Percentiles rank a stretch among this genome's conserved stretches.
phyloP scores from a whole-genome alignment of 345 rosid genomes.

The Sisymbrium altissimum region DNA sequence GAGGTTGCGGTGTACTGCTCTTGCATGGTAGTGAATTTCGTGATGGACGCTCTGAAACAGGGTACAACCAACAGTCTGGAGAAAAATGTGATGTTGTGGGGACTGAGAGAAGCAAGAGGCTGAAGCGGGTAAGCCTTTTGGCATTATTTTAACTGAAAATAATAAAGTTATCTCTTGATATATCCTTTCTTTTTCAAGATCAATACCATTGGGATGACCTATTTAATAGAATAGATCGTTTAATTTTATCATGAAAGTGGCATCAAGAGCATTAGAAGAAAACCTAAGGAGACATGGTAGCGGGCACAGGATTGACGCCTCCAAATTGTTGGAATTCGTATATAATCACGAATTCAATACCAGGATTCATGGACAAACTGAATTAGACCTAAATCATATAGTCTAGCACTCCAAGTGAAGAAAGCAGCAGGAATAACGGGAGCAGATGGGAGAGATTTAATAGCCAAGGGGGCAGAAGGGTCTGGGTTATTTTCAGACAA shows the following conservation, averaged over 20 bases:
- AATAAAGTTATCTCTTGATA: too few species aligned
- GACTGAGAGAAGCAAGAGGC: not conserved
- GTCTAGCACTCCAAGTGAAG: conserved; percentile 14
- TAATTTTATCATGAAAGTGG: not conserved
- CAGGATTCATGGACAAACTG: too few species aligned
- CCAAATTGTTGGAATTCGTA: too few species aligned
- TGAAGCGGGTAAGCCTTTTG: not conserved
- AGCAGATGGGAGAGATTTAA: conserved; percentile 48
- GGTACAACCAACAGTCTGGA: not conserved
- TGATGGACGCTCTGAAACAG: not conserved
- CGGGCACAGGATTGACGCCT: too few species aligned
- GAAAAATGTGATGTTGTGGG: not conserved
- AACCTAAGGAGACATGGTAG: too few species aligned
- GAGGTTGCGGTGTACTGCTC: too few species aligned
- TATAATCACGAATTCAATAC: too few species aligned
- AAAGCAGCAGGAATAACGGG: conserved; percentile 40
- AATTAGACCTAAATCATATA: too few species aligned
- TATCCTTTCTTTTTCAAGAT: too few species aligned
- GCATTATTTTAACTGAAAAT: not conserved
- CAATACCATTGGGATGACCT: too few species aligned
- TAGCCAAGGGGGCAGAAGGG: conserved; percentile 91
- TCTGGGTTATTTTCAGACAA: conserved; percentile 87
- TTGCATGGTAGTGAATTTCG: too few species aligned
- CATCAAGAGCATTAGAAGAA: not conserved
- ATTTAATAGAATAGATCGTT: too few species aligned